Percentiles rank a stretch among this genome's conserved stretches.
phyloP scores from a whole-genome alignment of 805 yeast species.

The Suhomyces xylopsoci region DNA sequence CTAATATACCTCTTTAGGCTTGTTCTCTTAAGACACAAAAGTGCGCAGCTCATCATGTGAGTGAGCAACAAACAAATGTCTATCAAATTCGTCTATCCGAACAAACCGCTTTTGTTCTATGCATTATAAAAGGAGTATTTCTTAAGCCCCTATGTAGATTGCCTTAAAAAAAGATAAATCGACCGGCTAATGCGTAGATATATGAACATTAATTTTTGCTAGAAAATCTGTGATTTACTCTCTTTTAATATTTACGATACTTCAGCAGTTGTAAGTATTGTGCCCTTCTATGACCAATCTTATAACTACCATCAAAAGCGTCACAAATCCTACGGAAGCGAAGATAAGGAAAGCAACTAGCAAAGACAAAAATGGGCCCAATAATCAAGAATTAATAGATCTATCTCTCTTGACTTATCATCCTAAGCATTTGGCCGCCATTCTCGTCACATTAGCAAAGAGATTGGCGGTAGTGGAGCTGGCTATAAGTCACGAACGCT shows the following conservation, averaged over 20 bases:
- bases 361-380: constrained; percentile 53
- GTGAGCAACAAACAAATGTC: background rate
- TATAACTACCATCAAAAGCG: constrained; percentile 5
- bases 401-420: constrained; percentile 46
- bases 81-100: background rate
- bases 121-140: background rate
- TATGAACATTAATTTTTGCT: background rate
- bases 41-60: background rate
- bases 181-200: background rate
- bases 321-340: constrained; percentile 14
- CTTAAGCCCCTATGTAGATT: background rate
- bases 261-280: background rate
- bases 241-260: background rate
- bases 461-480: constrained; percentile 28
- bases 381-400: constrained; percentile 52
- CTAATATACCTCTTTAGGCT: background rate
- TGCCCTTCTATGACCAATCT: constrained; percentile 2
- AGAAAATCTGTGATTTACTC: background rate
- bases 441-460: constrained; percentile 39
- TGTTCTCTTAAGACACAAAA: background rate
- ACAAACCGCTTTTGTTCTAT: background rate
- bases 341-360: constrained; percentile 42
- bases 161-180: background rate
- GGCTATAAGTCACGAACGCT: background rate
- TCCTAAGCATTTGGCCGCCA: constrained; percentile 34